phyloP scores from a whole-genome alignment of 1,139 yeast species.

The Saccharomyces hybrid region DNA sequence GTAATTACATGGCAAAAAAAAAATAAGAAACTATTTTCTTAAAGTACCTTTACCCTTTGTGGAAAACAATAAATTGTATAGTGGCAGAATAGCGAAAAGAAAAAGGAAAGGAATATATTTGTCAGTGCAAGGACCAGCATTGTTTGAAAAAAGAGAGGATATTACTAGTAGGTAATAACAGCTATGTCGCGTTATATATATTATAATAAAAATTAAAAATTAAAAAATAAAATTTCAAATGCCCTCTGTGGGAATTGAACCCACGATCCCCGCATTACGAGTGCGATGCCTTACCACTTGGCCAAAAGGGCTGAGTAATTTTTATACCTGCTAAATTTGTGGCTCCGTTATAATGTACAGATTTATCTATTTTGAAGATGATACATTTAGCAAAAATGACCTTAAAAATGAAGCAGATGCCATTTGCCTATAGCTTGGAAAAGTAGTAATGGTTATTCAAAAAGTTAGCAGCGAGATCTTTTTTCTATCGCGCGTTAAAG shows the following conservation, averaged over 20 bases:
- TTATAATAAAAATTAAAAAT: no score
- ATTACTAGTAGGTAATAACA: no score
- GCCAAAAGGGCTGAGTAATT: constrained; percentile 42
- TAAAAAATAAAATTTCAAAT: constrained; percentile 16
- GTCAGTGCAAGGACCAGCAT: not conserved
- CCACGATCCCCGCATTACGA: constrained; percentile 60
- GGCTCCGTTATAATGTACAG: not conserved
- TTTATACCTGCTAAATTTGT: not conserved
- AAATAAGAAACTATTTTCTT: not conserved
- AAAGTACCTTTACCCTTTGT: no score
- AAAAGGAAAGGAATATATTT: not conserved
- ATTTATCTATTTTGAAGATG: no score
- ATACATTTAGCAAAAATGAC: no score
- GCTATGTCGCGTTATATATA: no score
- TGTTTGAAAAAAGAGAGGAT: no score
- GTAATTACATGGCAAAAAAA: constrained; percentile 2
- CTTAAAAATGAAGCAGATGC: no score
- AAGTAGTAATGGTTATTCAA: no score
- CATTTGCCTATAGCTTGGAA: no score
- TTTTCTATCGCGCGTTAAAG: not conserved
- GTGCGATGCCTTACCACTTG: constrained; percentile 63
- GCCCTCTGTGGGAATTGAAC: constrained; percentile 56
- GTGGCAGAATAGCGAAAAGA: not conserved
- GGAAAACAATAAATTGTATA: not conserved
- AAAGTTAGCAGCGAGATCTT: not conserved